Conservation (phyloP, 2,329 filamentous ascomycete genomes). For the Diaporthe velutina region DNA sequence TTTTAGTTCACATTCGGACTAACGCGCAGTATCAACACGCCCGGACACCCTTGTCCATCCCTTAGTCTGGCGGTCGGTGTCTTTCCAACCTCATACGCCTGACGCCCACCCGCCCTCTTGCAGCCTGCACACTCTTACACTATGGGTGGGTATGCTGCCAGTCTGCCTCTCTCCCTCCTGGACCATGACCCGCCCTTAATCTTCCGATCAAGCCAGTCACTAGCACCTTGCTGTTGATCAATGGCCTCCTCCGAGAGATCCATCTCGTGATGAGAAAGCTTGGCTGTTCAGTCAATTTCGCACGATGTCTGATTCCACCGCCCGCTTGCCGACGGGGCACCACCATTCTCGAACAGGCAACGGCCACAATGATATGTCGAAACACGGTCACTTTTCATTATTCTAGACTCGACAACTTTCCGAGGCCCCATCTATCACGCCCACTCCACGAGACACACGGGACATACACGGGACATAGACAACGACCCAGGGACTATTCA, state of each 20-base stretch:
- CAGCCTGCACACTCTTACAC: not conserved
- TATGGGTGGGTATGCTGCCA: not conserved
- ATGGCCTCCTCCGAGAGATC: constrained; percentile 3
- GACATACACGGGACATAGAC: not conserved
- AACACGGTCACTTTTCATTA: constrained; percentile 15
- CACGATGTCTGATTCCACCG: constrained; percentile 19
- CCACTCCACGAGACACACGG: not conserved
- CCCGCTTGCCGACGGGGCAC: not conserved
- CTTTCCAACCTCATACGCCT: constrained; percentile 2
- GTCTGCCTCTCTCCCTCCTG: constrained; percentile 1
- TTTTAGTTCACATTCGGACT: not conserved
- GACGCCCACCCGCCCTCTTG: not conserved
- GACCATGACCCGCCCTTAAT: constrained; percentile 17
- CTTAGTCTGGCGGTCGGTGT: constrained; percentile 12
- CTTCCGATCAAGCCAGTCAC: constrained; percentile 7
- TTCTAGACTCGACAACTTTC: not conserved
- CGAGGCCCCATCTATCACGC: not conserved
- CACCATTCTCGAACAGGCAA: constrained; percentile 1
- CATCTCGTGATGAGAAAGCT: constrained; percentile 31
- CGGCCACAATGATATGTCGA: not conserved
- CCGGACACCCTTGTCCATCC: not conserved
- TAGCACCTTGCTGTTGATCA: constrained; percentile 15
- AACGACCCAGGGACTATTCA: not conserved
- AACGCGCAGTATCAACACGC: not conserved
- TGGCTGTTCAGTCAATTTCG: constrained; percentile 8